phyloP scores from a whole-genome alignment of 495 filamentous ascomycete species.

The Chlorociboria aeruginascens region DNA sequence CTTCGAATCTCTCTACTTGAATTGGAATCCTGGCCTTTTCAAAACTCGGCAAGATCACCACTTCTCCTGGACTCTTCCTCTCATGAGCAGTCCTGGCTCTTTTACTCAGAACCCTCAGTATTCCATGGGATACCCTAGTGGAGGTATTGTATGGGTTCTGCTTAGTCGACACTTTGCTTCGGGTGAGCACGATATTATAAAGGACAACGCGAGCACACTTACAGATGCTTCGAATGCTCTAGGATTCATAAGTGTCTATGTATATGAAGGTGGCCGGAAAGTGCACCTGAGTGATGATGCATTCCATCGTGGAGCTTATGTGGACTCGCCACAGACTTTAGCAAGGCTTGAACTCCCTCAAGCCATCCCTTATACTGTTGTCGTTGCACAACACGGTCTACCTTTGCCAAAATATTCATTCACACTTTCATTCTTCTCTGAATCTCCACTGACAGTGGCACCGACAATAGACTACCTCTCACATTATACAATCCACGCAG shows the following conservation, averaged over 20 bases:
- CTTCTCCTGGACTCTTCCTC: slow-evolving; percentile 71
- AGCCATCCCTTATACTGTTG: slow-evolving; percentile 56
- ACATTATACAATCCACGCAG: slow-evolving; percentile 38
- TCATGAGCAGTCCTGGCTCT: slow-evolving; percentile 43
- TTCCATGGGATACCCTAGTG: slow-evolving; percentile 41
- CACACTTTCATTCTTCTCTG: slow-evolving; percentile 72
- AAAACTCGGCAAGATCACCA: slow-evolving; percentile 72
- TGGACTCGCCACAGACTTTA: slow-evolving; percentile 87
- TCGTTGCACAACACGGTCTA: slow-evolving; percentile 67
- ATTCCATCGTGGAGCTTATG: slow-evolving; percentile 63
- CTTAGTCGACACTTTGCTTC: slow-evolving; percentile 70
- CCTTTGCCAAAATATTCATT: slow-evolving; percentile 60
- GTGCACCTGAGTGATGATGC: slow-evolving; percentile 60
- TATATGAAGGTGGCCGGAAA: slow-evolving; percentile 62
- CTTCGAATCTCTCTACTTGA: slow-evolving; percentile 91
- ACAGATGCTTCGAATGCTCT: slow-evolving; percentile 31
- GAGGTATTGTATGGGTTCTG: slow-evolving; percentile 68
- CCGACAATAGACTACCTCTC: slow-evolving; percentile 46
- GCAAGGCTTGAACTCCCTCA: slow-evolving; percentile 57
- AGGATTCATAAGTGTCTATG: slow-evolving; percentile 79
- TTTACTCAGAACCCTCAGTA: slow-evolving; percentile 81
- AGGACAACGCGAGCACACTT: slow-evolving; percentile 21
- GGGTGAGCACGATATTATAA: slow-evolving; percentile 31
- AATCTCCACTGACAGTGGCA: slow-evolving; percentile 41
- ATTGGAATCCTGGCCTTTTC: slow-evolving; percentile 92